Conservation (phyloP, 257 asterid species). For the Jasminum sambac region DNA sequence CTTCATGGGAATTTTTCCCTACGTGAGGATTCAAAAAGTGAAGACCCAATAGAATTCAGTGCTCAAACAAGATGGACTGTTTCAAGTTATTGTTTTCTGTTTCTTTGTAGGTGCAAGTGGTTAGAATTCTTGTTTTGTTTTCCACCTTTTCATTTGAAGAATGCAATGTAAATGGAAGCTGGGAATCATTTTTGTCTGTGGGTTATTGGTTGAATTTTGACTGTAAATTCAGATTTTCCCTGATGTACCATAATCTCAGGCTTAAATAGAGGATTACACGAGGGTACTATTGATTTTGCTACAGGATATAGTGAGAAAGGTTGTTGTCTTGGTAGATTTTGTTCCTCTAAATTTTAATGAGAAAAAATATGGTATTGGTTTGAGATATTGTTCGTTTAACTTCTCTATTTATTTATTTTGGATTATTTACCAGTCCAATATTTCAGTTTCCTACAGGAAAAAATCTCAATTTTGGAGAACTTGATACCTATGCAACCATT, state of each 20-base stretch:
- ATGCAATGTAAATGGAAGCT: conserved; percentile 32
- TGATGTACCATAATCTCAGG: conserved; percentile 35
- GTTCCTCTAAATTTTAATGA: too few relatives aligned
- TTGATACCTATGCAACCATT: not conserved
- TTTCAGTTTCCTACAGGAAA: not conserved
- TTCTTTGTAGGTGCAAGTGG: conserved; percentile 34
- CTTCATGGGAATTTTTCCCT: conserved; percentile 65
- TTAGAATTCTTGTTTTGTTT: conserved; percentile 25
- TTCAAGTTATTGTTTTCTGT: conserved; percentile 26
- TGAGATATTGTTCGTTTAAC: too few relatives aligned
- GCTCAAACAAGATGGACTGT: conserved; percentile 15
- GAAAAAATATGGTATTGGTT: not conserved
- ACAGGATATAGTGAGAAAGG: not conserved
- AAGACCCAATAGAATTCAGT: conserved; percentile 58
- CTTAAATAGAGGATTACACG: conserved; percentile 37
- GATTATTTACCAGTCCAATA: not conserved
- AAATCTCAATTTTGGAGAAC: not conserved
- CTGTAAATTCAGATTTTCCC: conserved; percentile 24
- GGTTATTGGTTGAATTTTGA: conserved; percentile 50
- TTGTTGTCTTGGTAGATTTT: too few relatives aligned
- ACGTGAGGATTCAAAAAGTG: conserved; percentile 74
- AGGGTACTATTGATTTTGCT: conserved; percentile 11
- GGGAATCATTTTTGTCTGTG: conserved; percentile 44
- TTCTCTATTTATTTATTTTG: too few relatives aligned
- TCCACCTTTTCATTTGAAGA: not conserved